These are phyloP conservation scores for Echria macrotheca DNA, from an alignment of 495 filamentous ascomycete genomes.

Conservation along the genomic window DNA sequence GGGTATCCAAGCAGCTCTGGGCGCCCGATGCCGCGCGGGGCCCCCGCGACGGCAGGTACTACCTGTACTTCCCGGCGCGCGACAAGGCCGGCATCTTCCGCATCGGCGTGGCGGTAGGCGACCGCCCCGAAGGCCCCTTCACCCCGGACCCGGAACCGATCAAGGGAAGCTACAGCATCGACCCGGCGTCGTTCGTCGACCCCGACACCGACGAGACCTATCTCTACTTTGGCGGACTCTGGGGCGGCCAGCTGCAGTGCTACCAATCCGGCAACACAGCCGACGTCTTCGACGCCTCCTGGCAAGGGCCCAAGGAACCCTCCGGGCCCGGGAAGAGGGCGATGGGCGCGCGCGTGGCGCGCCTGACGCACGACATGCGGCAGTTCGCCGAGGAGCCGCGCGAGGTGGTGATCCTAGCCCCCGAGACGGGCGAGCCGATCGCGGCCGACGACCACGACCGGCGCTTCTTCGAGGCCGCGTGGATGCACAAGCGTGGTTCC, in stretches of 20 bases:
- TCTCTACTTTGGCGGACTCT: slow-evolving; percentile 62
- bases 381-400: slow-evolving; percentile 43
- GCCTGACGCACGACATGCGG: slow-evolving; percentile 57
- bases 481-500: slow-evolving; percentile 62
- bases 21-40: slow-evolving; percentile 54
- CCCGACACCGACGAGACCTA: slow-evolving; percentile 56
- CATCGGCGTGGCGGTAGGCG: slow-evolving; percentile 55
- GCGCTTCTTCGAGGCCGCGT: slow-evolving; percentile 74
- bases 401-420: slow-evolving; percentile 53
- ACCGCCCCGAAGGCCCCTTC: slow-evolving; percentile 54
- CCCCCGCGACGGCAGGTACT: slow-evolving; percentile 57
- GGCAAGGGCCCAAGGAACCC: slow-evolving; percentile 51
- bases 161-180: slow-evolving; percentile 55
- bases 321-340: slow-evolving; percentile 43
- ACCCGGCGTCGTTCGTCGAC: slow-evolving; percentile 60
- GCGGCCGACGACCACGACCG: slow-evolving; percentile 61
- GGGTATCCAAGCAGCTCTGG: slow-evolving; percentile 61
- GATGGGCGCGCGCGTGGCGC: slow-evolving; percentile 56
- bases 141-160: slow-evolving; percentile 53
- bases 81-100: slow-evolving; percentile 57
- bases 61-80: slow-evolving; percentile 59
- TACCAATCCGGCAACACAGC: slow-evolving; percentile 35
- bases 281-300: slow-evolving; percentile 43
- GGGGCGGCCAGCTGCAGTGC: slow-evolving; percentile 65
- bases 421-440: slow-evolving; percentile 52